Evolutionary conservation across 768 basidiomycete species (phyloP).

Genomic region (Suillus lakei): DNA sequence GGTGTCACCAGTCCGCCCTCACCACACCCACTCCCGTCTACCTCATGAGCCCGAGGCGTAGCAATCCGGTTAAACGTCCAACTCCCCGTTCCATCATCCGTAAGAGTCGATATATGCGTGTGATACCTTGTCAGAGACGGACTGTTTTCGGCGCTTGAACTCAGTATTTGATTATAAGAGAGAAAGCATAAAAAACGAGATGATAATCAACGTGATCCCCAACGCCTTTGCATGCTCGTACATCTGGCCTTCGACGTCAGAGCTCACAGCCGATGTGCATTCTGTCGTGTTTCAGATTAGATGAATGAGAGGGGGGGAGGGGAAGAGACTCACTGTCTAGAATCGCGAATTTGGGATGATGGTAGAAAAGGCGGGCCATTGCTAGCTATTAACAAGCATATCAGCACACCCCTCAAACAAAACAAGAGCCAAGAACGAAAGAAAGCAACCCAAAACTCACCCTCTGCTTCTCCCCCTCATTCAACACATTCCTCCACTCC

Average conservation of each 20-base stretch:
- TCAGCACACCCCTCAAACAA: background rate
- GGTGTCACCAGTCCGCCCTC: background rate
- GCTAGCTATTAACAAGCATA: constrained; percentile 62
- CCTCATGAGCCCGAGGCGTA: constrained; percentile 3
- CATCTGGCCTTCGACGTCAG: constrained; percentile 95
- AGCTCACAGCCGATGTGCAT: constrained; percentile 94
- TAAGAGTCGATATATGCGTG: constrained; percentile 79
- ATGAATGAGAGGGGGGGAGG: constrained; percentile 46
- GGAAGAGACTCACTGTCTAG: constrained; percentile 50
- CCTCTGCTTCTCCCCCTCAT: constrained; percentile 96
- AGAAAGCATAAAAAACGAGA: no score
- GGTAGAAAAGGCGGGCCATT: constrained; percentile 92
- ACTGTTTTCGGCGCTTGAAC: no score
- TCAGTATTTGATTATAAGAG: no score
- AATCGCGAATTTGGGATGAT: constrained; percentile 80
- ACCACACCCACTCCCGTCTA: background rate
- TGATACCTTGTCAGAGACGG: constrained; percentile 91
- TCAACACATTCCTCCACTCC: constrained; percentile 96
- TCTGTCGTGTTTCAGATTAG: constrained; percentile 49
- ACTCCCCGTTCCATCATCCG: constrained; percentile 68
- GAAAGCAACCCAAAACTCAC: constrained; percentile 43
- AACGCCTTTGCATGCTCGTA: constrained; percentile 90
- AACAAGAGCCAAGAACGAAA: constrained; percentile 9
- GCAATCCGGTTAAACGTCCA: constrained; percentile 75
- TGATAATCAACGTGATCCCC: constrained; percentile 92